Evolutionary conservation across 768 basidiomycete genomes (phyloP), one percentile per base, ranked within the genome.

Genomic region (Suillus subaureus): DNA sequence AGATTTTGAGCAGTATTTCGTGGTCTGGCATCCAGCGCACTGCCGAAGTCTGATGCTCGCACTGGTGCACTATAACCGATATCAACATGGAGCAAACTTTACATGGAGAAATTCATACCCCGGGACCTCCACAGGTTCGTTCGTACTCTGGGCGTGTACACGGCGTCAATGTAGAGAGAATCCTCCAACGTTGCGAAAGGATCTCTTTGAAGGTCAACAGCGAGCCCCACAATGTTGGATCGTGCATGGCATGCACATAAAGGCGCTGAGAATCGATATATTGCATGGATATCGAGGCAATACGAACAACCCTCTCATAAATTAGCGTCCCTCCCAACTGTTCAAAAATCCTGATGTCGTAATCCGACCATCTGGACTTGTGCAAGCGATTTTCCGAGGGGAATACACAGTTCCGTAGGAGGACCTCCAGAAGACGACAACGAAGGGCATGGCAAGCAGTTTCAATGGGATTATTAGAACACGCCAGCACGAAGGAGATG

Each of bases 321-420:
- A 55, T 55, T n/a, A 55, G 33, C 12, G 21, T 7, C 54, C 54
- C 54, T 37, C 54, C 54, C 33, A 55, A 21, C 31, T 55, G 54
- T 55, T 35, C 54, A 21, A 55, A 54, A 35, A 55, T 55, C 21
- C 54, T 55, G 35, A 35, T 55, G 21, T 55, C 54, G 31, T 35
- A 55, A 55, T 55, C 54, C 21, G 13, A 35, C 54, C 54, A 55
- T 6, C 54, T 55, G 33, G 54, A 55, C 54, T 35, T 55, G 33
- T 55, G 33, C 21, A 55, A 33, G 54, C 54, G 54, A n/a, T n/a
- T 55, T 35, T 55, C 54, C 12, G 54, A 55, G 3, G 54, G 54
- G 54, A 55, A 55, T 35, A 55, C 54, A 55, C 54, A 33, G 21
- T 55, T 55, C 54, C 54, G 54, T n/a, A 35, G 33, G 31, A 55